A percentile compares a stretch with the other conserved stretches of the same genome.
Evolutionary conservation across 148 eudicot species (phyloP).

Genomic region (Fallopia convolvulus): DNA sequence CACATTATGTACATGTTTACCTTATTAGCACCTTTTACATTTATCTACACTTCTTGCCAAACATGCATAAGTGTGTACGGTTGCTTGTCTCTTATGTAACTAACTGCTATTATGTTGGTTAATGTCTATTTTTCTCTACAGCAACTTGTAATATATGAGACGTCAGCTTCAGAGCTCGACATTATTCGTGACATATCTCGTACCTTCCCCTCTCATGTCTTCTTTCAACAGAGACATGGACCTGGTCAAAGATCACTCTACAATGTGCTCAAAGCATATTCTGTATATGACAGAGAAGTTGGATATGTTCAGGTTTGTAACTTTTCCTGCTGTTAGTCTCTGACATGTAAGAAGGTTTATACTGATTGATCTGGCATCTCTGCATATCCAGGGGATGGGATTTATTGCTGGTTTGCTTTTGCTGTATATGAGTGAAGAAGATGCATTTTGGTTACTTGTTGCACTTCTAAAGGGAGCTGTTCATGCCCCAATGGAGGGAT

Average conservation of each 20-base stretch:
- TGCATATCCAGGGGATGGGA: conserved; percentile 85
- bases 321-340: neutral
- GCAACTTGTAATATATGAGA: conserved; percentile 98
- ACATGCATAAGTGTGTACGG: neutral
- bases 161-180: conserved; percentile 93
- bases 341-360: neutral
- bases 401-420: conserved; percentile 82
- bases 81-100: no score
- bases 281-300: conserved; percentile 95
- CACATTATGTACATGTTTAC: no score
- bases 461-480: conserved; percentile 97
- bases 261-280: conserved; percentile 95
- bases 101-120: neutral
- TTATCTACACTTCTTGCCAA: neutral
- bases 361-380: neutral
- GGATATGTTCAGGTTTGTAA: conserved; percentile 94
- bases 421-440: conserved; percentile 99
- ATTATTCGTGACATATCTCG: conserved; percentile 97
- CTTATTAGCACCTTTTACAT: no score
- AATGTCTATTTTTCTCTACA: conserved; percentile 29
- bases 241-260: conserved; percentile 99
- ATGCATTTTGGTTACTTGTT: conserved; percentile 97
- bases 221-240: conserved; percentile 99
- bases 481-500: conserved; percentile 98
- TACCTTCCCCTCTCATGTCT: conserved; percentile 94